Conservation (phyloP, 768 basidiomycete genomes). For the Guyanaporus albipodus region DNA sequence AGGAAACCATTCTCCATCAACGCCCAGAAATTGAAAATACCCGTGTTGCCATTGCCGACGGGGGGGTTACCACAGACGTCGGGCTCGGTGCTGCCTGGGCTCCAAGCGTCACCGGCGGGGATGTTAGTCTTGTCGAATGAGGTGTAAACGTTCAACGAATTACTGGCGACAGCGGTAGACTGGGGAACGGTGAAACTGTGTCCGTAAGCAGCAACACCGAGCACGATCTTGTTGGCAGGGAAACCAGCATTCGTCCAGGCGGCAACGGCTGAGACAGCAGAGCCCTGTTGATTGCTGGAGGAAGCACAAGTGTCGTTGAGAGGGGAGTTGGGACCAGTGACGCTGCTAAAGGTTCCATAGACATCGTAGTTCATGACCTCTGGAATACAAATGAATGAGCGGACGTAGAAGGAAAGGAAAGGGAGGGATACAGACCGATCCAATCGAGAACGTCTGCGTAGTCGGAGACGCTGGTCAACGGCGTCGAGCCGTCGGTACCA, state of each 20-base stretch:
- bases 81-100: conserved; percentile 38
- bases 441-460: conserved; percentile 73
- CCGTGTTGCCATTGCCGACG: conserved; percentile 42
- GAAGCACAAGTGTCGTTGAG: conserved; percentile 73
- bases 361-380: conserved; percentile 73
- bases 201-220: conserved; percentile 84
- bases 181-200: conserved; percentile 54
- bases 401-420: background rate
- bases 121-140: conserved; percentile 43
- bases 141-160: conserved; percentile 46
- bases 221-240: conserved; percentile 64
- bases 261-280: conserved; percentile 67
- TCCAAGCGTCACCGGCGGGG: conserved; percentile 56
- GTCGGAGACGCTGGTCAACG: conserved; percentile 56
- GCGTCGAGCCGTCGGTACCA: conserved; percentile 49
- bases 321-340: conserved; percentile 80
- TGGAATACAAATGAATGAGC: conserved; percentile 33
- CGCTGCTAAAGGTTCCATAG: conserved; percentile 47
- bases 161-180: conserved; percentile 19
- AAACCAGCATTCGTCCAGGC: conserved; percentile 80
- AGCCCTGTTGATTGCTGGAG: conserved; percentile 56
- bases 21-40: conserved; percentile 62
- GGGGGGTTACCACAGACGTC: conserved; percentile 58
- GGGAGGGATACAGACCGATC: conserved; percentile 43
- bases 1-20: conserved; percentile 56